Base-by-base conservation (phyloP, 2,329 filamentous ascomycete species). In the Cryphonectria naterciae region DNA sequence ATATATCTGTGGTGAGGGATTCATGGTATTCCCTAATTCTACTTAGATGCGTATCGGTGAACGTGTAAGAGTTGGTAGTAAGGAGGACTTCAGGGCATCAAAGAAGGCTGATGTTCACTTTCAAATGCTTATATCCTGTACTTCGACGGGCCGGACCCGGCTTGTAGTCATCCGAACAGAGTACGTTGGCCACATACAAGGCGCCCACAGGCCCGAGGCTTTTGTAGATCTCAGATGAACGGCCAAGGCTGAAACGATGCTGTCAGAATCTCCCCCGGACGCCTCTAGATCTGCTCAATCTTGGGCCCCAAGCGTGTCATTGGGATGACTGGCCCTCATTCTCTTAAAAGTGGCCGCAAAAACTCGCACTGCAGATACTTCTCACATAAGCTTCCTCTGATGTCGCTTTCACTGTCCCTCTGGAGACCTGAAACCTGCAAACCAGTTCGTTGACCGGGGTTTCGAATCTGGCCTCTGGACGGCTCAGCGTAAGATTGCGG, bases 321-420 rank as follows among this genome's bases (percentile, higher is more conserved):
- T 39, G 10, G 15, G 35, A 37, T 35, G 32, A 37, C 32, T 37
- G 58, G 58, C 11, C 35, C 22, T 37, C 17, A 2, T 39, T 37
- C 28, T 60, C 32, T 22, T 17, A 37, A 37, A 22, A n/a, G 4
- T n/a, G 28, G 4, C 35, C 35, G 56, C 6, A n/a, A 10, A 25
- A 13, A 13, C 17, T 39, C 35, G 35, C 19, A 25, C 39, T 39
- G 58, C 19, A n/a, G 58, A 39, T 39, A 39, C 58, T 61, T 61
- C 58, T 61, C 58, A 61, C 58, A 61, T 61, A 61, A 61, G 58
- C 58, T 61, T 61, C 17, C 35, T 61, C 25, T 35, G 35, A 22
- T n/a, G 32, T 61, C 58, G 35, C 58, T 19, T n/a, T 11, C 8
- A 39, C 11, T 25, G 35, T n/a, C 35, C 2, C 35, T n/a, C 32